These are phyloP conservation scores for Pilatotrama ljubarskyi DNA, from an alignment of 768 basidiomycete species.

Conservation along the genomic window DNA sequence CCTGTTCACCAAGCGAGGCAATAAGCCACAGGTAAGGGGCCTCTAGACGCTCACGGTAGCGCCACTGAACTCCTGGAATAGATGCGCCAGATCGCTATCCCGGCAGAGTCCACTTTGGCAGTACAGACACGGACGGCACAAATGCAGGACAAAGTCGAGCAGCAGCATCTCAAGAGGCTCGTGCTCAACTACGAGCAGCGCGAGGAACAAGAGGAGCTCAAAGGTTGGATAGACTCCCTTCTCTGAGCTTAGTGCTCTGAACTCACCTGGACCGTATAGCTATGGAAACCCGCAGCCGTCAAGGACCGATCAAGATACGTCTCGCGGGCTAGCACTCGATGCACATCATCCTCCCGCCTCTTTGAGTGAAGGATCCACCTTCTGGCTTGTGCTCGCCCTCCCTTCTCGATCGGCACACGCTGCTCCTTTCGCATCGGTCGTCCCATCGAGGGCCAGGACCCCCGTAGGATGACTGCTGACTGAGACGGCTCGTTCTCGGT, in stretches of 20 bases:
- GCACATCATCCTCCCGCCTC: not conserved
- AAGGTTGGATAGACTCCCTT: slow-evolving; percentile 46
- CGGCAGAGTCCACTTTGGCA: slow-evolving; percentile 83
- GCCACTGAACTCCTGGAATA: slow-evolving; percentile 32
- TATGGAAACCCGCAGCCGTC: slow-evolving; percentile 66
- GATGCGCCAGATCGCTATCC: slow-evolving; percentile 88
- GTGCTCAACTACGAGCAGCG: slow-evolving; percentile 90
- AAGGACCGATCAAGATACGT: slow-evolving; percentile 74
- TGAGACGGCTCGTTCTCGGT: slow-evolving; percentile 18
- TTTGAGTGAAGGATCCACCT: slow-evolving; percentile 11
- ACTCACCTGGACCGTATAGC: slow-evolving; percentile 39
- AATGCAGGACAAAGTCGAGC: slow-evolving; percentile 91
- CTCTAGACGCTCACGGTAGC: not conserved
- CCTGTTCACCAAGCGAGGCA: slow-evolving; percentile 88
- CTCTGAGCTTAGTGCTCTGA: not conserved
- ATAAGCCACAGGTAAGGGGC: slow-evolving; percentile 79
- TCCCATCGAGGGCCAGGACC: slow-evolving; percentile 2
- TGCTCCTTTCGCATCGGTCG: not conserved
- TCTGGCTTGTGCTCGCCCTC: slow-evolving; percentile 20
- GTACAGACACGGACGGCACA: slow-evolving; percentile 91
- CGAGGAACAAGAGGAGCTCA: slow-evolving; percentile 82
- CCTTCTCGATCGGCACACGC: slow-evolving; percentile 1
- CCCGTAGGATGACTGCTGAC: slow-evolving; percentile 17
- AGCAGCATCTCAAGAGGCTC: slow-evolving; percentile 94
- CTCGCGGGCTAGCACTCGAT: slow-evolving; percentile 56